Conservation (phyloP, 495 filamentous ascomycete species). For the Neurospora sublineolata region DNA sequence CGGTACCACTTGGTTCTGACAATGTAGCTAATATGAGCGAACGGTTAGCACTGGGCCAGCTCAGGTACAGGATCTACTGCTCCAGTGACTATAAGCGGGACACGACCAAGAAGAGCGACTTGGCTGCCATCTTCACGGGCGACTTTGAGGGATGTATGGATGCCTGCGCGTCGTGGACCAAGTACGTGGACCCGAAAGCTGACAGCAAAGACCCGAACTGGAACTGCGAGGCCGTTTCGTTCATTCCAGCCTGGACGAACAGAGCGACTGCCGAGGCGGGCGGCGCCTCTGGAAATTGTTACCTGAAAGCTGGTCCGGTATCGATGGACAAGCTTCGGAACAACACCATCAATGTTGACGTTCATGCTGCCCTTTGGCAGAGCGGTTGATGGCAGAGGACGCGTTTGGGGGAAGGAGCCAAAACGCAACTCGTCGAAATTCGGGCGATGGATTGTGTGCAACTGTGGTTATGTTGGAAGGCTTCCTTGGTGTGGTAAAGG, state of each 20-base stretch:
- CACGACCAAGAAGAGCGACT: slow-evolving; percentile 17
- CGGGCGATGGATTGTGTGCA: neutral
- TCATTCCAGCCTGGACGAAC: slow-evolving; percentile 33
- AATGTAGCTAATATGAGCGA: neutral
- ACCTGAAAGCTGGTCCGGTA: slow-evolving; percentile 32
- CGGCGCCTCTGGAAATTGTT: slow-evolving; percentile 33
- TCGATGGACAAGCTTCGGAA: slow-evolving; percentile 18
- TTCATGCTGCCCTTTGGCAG: slow-evolving; percentile 16
- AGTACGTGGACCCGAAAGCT: slow-evolving; percentile 14
- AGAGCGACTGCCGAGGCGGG: slow-evolving; percentile 16
- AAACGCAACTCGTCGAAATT: no score
- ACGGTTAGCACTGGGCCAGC: slow-evolving; percentile 19
- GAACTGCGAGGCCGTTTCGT: slow-evolving; percentile 31
- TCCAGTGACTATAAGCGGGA: slow-evolving; percentile 15
- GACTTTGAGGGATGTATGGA: slow-evolving; percentile 36
- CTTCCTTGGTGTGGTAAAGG: neutral
- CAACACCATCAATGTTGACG: slow-evolving; percentile 17
- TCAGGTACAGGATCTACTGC: slow-evolving; percentile 30
- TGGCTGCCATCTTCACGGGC: slow-evolving; percentile 25
- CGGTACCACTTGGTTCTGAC: neutral
- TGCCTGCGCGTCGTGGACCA: slow-evolving; percentile 32
- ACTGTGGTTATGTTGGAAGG: neutral
- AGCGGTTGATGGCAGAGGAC: neutral
- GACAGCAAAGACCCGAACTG: slow-evolving; percentile 15
- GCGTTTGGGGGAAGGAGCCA: no score